These are phyloP conservation scores for Aspergillus spinulosporus DNA, from an alignment of 2,329 filamentous ascomycete genomes.

Conservation along the genomic window DNA sequence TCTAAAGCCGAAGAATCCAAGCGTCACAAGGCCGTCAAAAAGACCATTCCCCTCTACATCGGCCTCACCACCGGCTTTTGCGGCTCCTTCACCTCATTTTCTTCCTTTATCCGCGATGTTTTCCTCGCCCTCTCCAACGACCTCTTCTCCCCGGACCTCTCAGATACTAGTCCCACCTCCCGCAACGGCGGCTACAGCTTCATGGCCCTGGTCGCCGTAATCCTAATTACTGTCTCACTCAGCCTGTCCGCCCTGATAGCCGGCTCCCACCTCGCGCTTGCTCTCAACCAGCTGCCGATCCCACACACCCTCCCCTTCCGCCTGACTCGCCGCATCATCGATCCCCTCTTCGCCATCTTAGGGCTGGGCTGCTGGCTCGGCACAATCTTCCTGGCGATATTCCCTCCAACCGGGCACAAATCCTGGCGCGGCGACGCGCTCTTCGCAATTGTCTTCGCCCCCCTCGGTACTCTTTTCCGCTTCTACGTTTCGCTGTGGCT, in stretches of 20 bases:
- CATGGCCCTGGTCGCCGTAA: constrained; percentile 73
- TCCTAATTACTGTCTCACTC: constrained; percentile 70
- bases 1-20: constrained; percentile 36
- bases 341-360: constrained; percentile 64
- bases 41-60: constrained; percentile 84
- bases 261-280: constrained; percentile 73
- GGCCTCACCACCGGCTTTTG: constrained; percentile 85
- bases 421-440: constrained; percentile 73
- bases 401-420: constrained; percentile 63
- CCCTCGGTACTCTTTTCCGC: constrained; percentile 71
- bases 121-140: constrained; percentile 80
- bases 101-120: constrained; percentile 75
- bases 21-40: constrained; percentile 67
- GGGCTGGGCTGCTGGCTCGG: constrained; percentile 76
- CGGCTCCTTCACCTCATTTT: constrained; percentile 88
- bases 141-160: constrained; percentile 53
- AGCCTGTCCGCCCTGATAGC: constrained; percentile 68
- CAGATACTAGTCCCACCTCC: constrained; percentile 43
- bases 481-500: constrained; percentile 71
- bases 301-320: constrained; percentile 62
- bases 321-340: constrained; percentile 61
- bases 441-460: constrained; percentile 80
- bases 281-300: constrained; percentile 54
- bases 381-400: constrained; percentile 68
- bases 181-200: constrained; percentile 78